Conservation (phyloP, 225 moss, liverwort and hornwort species). For the Pseudisothecium myosuroides region DNA sequence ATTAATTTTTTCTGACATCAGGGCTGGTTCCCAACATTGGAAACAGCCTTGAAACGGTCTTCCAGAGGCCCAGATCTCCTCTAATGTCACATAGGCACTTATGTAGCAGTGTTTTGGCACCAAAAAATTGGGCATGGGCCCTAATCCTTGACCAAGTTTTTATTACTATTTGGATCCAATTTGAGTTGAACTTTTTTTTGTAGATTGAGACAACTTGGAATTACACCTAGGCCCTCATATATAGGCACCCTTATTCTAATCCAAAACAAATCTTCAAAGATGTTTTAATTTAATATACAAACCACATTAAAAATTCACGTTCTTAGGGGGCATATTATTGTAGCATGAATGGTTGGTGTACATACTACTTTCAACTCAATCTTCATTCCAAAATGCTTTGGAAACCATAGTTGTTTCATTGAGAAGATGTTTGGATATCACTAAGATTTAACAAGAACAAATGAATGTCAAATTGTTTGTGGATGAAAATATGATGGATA, state of each 20-base stretch:
- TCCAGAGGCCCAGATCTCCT: too few species aligned
- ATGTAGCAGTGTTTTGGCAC: fast-evolving
- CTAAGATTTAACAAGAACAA: not conserved
- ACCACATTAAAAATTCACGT: too few species aligned
- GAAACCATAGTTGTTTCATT: not conserved
- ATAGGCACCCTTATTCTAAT: fast-evolving
- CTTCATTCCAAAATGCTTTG: not conserved
- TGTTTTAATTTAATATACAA: not conserved
- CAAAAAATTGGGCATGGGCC: fast-evolving
- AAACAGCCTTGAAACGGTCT: too few species aligned
- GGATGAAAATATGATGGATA: not conserved
- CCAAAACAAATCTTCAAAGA: not conserved
- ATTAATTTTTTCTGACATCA: too few species aligned
- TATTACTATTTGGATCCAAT: fast-evolving
- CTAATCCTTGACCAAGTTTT: not conserved
- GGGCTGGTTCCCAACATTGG: too few species aligned
- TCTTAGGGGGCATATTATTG: fast-evolving
- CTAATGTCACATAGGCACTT: too few species aligned
- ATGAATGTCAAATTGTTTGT: not conserved
- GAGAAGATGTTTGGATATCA: not conserved
- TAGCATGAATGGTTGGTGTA: not conserved
- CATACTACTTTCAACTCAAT: not conserved
- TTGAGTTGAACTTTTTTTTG: not conserved
- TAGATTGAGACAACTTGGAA: not conserved
- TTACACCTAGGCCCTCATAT: fast-evolving